Evolutionary conservation across 2,329 filamentous ascomycete species (phyloP).

Genomic region (Stemphylium lycopersici): DNA sequence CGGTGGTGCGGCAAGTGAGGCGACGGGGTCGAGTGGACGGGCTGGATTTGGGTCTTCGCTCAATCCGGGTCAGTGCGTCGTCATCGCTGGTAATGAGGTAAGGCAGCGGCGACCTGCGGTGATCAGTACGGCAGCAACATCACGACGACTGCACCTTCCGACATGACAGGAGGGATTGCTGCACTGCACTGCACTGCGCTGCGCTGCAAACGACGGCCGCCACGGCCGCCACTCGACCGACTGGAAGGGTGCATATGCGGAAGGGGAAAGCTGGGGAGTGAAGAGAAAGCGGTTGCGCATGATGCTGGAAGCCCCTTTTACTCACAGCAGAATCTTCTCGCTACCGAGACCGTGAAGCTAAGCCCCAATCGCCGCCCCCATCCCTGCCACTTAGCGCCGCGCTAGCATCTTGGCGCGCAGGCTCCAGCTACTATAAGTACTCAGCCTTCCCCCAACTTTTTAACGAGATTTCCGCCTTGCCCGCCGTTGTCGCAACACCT

Average conservation of each 20-base stretch:
- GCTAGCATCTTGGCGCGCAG: constrained; percentile 15
- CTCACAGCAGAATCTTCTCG: constrained; percentile 33
- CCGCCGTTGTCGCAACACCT: constrained; percentile 35
- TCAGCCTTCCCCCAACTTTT: constrained; percentile 31
- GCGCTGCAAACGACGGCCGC: background rate
- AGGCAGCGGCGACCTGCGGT: constrained; percentile 10
- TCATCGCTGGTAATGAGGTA: constrained; percentile 27
- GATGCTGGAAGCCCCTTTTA: constrained; percentile 33
- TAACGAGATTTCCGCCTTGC: constrained; percentile 37
- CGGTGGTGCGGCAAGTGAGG: constrained; percentile 27
- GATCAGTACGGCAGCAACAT: constrained; percentile 13
- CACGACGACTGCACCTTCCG: background rate
- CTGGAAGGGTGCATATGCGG: background rate
- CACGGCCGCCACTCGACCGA: too few species aligned
- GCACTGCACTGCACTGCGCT: background rate
- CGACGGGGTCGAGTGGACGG: constrained; percentile 32
- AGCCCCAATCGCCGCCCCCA: constrained; percentile 10
- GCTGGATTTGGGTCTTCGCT: constrained; percentile 17
- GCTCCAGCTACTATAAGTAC: constrained; percentile 30
- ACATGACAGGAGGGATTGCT: background rate
- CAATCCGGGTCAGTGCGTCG: constrained; percentile 30
- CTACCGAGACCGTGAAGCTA: constrained; percentile 31
- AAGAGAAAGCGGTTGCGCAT: constrained; percentile 26
- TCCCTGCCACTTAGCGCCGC: constrained; percentile 17
- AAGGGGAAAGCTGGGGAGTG: constrained; percentile 13